Base-by-base conservation (phyloP, 2,329 filamentous ascomycete species). In the Cordyceps pruinosa region DNA sequence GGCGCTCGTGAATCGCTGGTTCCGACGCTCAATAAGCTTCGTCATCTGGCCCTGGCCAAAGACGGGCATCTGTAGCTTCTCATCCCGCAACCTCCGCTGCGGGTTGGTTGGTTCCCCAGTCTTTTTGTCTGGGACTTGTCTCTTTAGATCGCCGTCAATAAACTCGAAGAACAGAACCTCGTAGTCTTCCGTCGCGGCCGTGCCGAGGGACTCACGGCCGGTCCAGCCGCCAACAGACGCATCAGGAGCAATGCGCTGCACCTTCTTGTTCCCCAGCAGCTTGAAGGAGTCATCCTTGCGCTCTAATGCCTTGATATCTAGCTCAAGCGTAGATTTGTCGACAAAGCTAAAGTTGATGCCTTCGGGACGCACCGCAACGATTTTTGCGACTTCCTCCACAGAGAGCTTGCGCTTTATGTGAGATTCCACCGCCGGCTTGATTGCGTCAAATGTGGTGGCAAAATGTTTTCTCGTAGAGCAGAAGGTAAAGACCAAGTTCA, bases 401-500 rank as follows among this genome's bases (percentile, higher is more conserved):
- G 77, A 77, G 42, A 99, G 72, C 19, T 84, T 76, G 25, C 83
- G 80, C 64, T 88, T 86, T 59, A 85, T 91, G 67, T 97, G 90
- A 0, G 82, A 83, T 70, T 97, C 90, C 1, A 97, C 93, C 0
- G 93, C 83, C 9, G 84, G 82, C 64, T 86, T 90, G 47, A 99
- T 88, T 6, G 88, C 96, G 17, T 94, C 88, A 63, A 97, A 90
- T 0, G 93, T 97, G 0, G 94, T 97, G 1, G 89, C 86, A 28
- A 97, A 80, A 65, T 97, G 89, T 68, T 96, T 97, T 46, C 94
- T 85, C 1, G 93, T 93, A 68, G 86, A 94, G 74, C 90, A 96
- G 68, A 99, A 97, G 0, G 94, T 97, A 65, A 90, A 96, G 1
- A 97, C 90, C 2, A 97, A 75, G 65, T 96, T 99, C 59, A 99